Evolutionary conservation across 805 yeast genomes (phyloP).

Genomic region (Dipodascus geniculatus): DNA sequence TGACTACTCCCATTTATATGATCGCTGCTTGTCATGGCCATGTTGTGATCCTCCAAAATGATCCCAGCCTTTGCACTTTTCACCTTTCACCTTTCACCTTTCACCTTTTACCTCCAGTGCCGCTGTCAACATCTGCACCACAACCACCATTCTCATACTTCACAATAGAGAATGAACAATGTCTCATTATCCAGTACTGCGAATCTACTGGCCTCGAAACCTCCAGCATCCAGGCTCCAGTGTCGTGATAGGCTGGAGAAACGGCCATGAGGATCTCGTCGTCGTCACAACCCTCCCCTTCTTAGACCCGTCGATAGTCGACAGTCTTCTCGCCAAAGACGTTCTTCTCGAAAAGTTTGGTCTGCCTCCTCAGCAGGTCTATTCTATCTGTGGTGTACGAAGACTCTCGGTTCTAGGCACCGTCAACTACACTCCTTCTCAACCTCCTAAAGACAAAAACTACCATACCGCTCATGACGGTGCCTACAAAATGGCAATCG

Average conservation of each 20-base stretch:
- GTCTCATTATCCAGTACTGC: conserved; percentile 7
- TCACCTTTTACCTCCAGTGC: too few relatives aligned
- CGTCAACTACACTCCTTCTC: conserved; percentile 2
- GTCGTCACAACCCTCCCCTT: conserved; percentile 18
- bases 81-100: too few relatives aligned
- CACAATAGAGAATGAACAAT: background rate
- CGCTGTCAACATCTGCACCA: too few relatives aligned
- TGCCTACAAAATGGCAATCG: conserved; percentile 3
- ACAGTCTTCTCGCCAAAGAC: conserved; percentile 11
- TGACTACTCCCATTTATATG: too few relatives aligned
- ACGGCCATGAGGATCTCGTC: conserved; percentile 12
- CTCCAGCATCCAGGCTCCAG: conserved; percentile 16
- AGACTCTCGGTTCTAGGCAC: conserved; percentile 15
- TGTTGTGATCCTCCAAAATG: too few relatives aligned
- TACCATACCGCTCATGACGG: background rate
- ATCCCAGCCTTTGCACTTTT: too few relatives aligned
- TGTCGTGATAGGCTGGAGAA: conserved; percentile 19
- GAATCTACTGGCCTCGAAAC: conserved; percentile 26
- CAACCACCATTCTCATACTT: background rate
- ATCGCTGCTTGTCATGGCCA: too few relatives aligned
- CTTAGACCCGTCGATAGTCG: conserved; percentile 12
- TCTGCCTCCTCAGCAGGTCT: conserved; percentile 10
- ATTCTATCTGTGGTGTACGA: conserved; percentile 12
- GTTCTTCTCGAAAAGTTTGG: conserved; percentile 11
- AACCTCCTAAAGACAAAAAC: conserved; percentile 3